Conservation (phyloP, 257 asterid genomes). For the Primulina eburnea region DNA sequence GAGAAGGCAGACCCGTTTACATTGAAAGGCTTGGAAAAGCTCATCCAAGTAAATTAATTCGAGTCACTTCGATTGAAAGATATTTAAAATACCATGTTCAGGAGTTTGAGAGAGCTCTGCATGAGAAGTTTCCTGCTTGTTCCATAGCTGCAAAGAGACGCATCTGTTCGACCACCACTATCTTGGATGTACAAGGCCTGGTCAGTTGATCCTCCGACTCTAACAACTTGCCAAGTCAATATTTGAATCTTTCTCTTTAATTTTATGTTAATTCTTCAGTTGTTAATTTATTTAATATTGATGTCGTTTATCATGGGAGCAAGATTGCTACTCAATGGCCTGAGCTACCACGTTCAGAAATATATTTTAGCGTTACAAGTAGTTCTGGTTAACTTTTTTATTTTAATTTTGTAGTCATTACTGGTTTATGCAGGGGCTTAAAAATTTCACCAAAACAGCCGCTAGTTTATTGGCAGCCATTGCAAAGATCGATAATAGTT, state of each 20-base stretch:
- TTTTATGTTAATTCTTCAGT: conserved; percentile 11
- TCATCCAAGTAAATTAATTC: conserved; percentile 73
- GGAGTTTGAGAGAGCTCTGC: conserved; percentile 83
- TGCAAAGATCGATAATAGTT: background rate
- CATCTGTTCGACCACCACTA: conserved; percentile 77
- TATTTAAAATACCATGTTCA: conserved; percentile 88
- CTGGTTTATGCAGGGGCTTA: conserved; percentile 15
- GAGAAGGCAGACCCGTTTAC: conserved; percentile 94
- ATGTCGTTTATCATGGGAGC: background rate
- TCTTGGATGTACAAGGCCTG: conserved; percentile 95
- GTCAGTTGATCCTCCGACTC: conserved; percentile 45
- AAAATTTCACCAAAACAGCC: background rate
- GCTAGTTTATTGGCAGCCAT: background rate
- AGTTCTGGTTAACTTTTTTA: conserved; percentile 11
- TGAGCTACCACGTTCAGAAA: conserved; percentile 3
- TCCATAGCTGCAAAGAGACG: conserved; percentile 82
- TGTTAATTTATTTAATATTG: background rate
- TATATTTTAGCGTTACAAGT: conserved; percentile 1
- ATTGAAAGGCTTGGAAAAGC: conserved; percentile 95
- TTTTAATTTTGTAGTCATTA: conserved; percentile 10
- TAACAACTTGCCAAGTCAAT: conserved; percentile 17
- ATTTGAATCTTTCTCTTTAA: conserved; percentile 12
- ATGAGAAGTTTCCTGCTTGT: conserved; percentile 91
- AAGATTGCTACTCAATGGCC: conserved; percentile 8
- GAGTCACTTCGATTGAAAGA: conserved; percentile 72